These are phyloP conservation scores for Pseudozyma tsukubaensis DNA, from an alignment of 1,284 basidiomycete species.

Conservation along the genomic window DNA sequence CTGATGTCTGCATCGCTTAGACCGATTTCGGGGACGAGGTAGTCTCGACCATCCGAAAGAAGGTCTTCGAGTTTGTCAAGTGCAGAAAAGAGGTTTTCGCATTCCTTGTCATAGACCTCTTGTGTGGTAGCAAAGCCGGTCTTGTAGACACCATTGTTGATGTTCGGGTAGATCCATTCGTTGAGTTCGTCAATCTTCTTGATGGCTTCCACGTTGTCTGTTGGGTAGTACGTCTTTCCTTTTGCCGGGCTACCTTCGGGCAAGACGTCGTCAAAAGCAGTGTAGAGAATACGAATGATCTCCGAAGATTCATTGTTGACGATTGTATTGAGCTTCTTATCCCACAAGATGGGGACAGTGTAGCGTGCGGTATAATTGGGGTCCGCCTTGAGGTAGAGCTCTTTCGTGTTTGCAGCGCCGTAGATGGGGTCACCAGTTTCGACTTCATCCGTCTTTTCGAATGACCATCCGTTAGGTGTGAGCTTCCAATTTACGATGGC, in stretches of 20 bases:
- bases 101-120: constrained; percentile 82
- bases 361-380: constrained; percentile 69
- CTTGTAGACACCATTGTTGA: constrained; percentile 77
- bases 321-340: constrained; percentile 85
- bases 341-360: constrained; percentile 82
- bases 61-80: constrained; percentile 84
- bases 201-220: constrained; percentile 13
- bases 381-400: constrained; percentile 80
- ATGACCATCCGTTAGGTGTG: constrained; percentile 88
- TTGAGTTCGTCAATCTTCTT: constrained; percentile 82
- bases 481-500: constrained; percentile 82
- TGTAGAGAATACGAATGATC: constrained; percentile 88
- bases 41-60: constrained; percentile 79
- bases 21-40: constrained; percentile 78
- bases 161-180: constrained; percentile 75
- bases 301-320: constrained; percentile 77
- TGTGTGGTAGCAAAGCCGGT: constrained; percentile 81
- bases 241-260: constrained; percentile 32
- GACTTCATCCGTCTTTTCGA: constrained; percentile 67
- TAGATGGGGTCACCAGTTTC: constrained; percentile 69
- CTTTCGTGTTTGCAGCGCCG: constrained; percentile 34
- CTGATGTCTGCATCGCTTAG: constrained; percentile 90
- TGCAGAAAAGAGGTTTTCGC: constrained; percentile 75
- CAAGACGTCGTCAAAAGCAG: constrained; percentile 55
- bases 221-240: constrained; percentile 74